phyloP scores from a whole-genome alignment of 345 rosid genomes.

The Kernera saxatilis region DNA sequence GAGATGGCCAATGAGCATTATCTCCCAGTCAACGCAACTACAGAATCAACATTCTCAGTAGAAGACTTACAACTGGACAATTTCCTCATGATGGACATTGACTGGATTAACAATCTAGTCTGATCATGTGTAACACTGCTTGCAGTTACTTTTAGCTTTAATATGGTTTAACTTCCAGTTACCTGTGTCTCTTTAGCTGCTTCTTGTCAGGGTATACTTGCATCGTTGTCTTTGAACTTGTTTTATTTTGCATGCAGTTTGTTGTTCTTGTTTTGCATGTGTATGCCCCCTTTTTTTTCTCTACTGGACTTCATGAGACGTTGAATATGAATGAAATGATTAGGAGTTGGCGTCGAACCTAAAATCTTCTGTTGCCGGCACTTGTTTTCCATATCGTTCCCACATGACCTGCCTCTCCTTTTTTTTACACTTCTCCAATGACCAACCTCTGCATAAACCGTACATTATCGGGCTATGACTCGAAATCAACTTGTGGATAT shows the following conservation, averaged over 20 bases:
- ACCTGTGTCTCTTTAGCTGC: constrained; percentile 7
- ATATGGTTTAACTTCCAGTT: constrained; percentile 7
- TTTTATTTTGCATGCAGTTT: constrained; percentile 12
- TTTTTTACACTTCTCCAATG: neutral
- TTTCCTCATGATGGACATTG: constrained; percentile 38
- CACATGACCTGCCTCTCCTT: neutral
- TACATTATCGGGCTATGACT: neutral
- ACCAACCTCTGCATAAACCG: neutral
- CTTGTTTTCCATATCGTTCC: neutral
- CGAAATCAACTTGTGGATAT: neutral
- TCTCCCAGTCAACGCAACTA: constrained; percentile 14
- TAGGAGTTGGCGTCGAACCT: constrained; percentile 8
- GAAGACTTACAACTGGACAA: constrained; percentile 35
- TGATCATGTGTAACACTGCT: constrained; percentile 2
- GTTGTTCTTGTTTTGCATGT: constrained; percentile 8
- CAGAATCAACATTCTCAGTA: constrained; percentile 17
- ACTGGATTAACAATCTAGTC: constrained; percentile 34
- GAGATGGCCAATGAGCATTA: constrained; percentile 13
- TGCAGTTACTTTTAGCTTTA: constrained; percentile 12
- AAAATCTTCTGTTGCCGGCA: neutral
- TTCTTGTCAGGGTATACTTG: constrained; percentile 9
- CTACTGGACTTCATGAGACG: constrained; percentile 4
- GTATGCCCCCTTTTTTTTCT: neutral
- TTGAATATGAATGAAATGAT: constrained; percentile 12
- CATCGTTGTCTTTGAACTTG: constrained; percentile 14